Conservation (phyloP, 345 rosid genomes). For the Conringia planisiliqua region DNA sequence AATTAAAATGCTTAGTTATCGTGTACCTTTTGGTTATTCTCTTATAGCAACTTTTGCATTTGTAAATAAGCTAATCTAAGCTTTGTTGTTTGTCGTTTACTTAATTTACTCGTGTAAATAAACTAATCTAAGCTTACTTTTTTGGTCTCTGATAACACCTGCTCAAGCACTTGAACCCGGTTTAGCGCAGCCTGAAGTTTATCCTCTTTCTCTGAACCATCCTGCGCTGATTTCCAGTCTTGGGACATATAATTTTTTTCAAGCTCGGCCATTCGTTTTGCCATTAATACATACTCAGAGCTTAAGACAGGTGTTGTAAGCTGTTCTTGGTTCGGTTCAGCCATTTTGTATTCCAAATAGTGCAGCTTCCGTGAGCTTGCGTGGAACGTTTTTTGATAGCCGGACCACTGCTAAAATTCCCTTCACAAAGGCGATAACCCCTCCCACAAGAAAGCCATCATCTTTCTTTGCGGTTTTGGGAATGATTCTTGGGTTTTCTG, state of each 20-base stretch:
- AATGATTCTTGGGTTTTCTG: no score
- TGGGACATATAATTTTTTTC: slow-evolving; percentile 53
- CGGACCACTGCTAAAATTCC: slow-evolving; percentile 64
- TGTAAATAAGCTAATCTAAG: not conserved
- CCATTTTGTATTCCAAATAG: slow-evolving; percentile 30
- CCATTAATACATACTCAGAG: slow-evolving; percentile 51
- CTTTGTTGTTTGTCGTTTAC: not conserved
- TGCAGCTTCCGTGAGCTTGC: slow-evolving; percentile 51
- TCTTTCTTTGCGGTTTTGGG: no score
- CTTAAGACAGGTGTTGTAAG: slow-evolving; percentile 39
- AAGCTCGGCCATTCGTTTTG: slow-evolving; percentile 63
- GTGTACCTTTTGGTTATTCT: no score
- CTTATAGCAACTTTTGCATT: not conserved
- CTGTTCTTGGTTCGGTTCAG: slow-evolving; percentile 8
- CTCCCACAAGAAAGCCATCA: slow-evolving; percentile 37
- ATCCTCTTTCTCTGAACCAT: no score
- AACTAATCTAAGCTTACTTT: slow-evolving; percentile 62
- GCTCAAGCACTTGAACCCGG: slow-evolving; percentile 56
- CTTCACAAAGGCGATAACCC: slow-evolving; percentile 57
- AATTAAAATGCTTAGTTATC: not conserved
- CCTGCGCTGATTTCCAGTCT: slow-evolving; percentile 30
- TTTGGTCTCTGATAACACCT: slow-evolving; percentile 56
- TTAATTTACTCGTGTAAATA: not conserved
- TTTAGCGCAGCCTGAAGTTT: no score
- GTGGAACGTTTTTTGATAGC: slow-evolving; percentile 52